Conservation (phyloP, 225 moss, liverwort and hornwort genomes). For the Asterella californica region DNA sequence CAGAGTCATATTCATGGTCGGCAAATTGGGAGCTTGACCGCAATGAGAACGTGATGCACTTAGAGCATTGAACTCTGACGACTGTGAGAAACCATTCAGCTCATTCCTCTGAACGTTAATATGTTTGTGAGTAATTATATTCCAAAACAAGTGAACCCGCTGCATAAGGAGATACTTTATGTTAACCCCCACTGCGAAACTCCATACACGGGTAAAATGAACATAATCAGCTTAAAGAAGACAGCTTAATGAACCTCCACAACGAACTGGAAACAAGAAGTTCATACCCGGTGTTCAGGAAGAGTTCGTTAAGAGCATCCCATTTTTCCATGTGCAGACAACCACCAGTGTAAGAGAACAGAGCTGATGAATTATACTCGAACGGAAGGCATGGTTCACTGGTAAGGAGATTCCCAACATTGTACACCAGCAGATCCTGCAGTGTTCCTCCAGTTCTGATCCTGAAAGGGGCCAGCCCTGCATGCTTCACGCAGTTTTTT, state of each 20-base stretch:
- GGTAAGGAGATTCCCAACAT: slow-evolving; percentile 44
- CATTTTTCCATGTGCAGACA: slow-evolving; percentile 77
- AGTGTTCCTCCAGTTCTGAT: slow-evolving; percentile 83
- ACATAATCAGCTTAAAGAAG: not conserved
- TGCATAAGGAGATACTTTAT: not conserved
- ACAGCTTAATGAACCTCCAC: not conserved
- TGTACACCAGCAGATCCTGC: slow-evolving; percentile 79
- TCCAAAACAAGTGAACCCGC: not conserved
- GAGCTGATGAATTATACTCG: slow-evolving; percentile 39
- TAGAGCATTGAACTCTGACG: not conserved
- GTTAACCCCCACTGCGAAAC: not conserved
- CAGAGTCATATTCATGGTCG: not conserved
- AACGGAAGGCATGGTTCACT: slow-evolving; percentile 58
- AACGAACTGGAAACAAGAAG: not conserved
- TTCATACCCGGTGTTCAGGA: slow-evolving; percentile 68
- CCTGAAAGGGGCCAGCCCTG: slow-evolving; percentile 75
- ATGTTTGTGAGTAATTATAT: not conserved
- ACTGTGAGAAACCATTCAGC: not conserved
- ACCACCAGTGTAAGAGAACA: slow-evolving; percentile 66
- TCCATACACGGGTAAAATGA: not conserved
- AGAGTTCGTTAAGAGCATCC: slow-evolving; percentile 67
- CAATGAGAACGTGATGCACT: not conserved
- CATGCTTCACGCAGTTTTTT: not conserved
- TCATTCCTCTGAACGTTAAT: not conserved
- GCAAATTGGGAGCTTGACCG: not conserved